These are phyloP conservation scores for Erythrophleum fordii DNA, from an alignment of 306 rosid species.

Conservation along the genomic window DNA sequence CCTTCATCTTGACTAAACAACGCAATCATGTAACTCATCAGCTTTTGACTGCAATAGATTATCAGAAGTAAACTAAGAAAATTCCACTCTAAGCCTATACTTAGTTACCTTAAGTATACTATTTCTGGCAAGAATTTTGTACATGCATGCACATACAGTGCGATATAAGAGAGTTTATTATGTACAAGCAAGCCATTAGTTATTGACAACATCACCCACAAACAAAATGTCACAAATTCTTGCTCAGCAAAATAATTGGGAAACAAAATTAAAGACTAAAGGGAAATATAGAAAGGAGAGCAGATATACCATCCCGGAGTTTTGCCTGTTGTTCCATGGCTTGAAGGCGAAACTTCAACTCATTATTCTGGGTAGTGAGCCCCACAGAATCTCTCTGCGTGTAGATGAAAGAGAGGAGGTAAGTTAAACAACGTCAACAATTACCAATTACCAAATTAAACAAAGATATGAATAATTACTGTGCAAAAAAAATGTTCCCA, in stretches of 20 bases:
- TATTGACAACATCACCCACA: neutral
- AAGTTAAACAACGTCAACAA: slow-evolving; percentile 12
- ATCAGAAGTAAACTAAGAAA: too few relatives aligned
- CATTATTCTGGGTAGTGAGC: slow-evolving; percentile 85
- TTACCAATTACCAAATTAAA: slow-evolving; percentile 17
- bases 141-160: slow-evolving; percentile 1
- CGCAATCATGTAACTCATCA: too few relatives aligned
- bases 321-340: slow-evolving; percentile 99
- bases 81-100: neutral
- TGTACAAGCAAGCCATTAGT: slow-evolving; percentile 4
- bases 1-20: too few relatives aligned
- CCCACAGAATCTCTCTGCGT: slow-evolving; percentile 88
- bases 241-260: neutral
- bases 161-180: neutral
- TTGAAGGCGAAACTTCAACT: slow-evolving; percentile 97
- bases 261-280: neutral
- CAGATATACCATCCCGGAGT: slow-evolving; percentile 83
- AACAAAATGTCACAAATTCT: slow-evolving; percentile 2
- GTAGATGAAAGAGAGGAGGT: slow-evolving; percentile 28
- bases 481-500: slow-evolving; percentile 39
- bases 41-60: too few relatives aligned
- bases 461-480: neutral
- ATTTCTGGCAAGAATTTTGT: neutral
- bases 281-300: neutral
- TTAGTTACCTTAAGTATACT: neutral